Percentiles rank a stretch among this genome's conserved stretches.
Evolutionary conservation across 1,284 basidiomycete genomes (phyloP).

Genomic region (Xerocomus nothofagi): DNA sequence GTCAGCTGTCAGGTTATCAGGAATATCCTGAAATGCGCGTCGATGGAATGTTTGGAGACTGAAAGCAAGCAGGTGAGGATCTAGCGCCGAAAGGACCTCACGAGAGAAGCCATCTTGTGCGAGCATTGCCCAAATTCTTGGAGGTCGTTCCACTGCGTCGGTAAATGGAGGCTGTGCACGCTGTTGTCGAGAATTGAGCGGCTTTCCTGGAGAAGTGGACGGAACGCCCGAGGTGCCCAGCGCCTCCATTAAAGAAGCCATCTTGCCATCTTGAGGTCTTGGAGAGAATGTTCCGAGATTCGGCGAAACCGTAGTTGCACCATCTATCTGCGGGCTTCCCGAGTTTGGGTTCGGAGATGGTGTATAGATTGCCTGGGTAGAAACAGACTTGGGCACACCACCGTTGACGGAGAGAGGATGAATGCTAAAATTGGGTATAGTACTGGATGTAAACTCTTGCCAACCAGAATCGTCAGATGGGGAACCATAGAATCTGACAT

Average conservation of each 20-base stretch:
- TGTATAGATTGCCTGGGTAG: conserved; percentile 52
- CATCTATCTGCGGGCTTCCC: conserved; percentile 34
- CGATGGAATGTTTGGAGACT: conserved; percentile 63
- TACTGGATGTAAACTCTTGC: conserved; percentile 56
- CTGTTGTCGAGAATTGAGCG: conserved; percentile 24
- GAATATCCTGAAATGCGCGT: conserved; percentile 47
- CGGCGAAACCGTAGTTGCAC: conserved; percentile 33
- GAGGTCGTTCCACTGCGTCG: conserved; percentile 25
- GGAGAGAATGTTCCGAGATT: conserved; percentile 63
- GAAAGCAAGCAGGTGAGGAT: conserved; percentile 54
- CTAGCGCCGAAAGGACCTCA: conserved; percentile 58
- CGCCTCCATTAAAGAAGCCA: conserved; percentile 48
- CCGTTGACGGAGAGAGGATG: conserved; percentile 20
- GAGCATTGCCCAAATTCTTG: conserved; percentile 45
- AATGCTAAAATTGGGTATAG: conserved; percentile 41
- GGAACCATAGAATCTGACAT: conserved; percentile 54
- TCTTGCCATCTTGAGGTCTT: conserved; percentile 48
- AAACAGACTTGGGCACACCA: conserved; percentile 46
- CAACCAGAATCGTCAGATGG: conserved; percentile 55
- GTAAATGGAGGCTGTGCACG: conserved; percentile 20
- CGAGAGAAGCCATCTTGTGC: conserved; percentile 69
- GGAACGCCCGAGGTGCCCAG: conserved; percentile 32
- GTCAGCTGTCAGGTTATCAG: conserved; percentile 50
- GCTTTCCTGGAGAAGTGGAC: conserved; percentile 17
- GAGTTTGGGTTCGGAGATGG: conserved; percentile 45